Evolutionary conservation across 2,329 filamentous ascomycete genomes (phyloP).

Genomic region (Mycosphaerelloides madeirae): DNA sequence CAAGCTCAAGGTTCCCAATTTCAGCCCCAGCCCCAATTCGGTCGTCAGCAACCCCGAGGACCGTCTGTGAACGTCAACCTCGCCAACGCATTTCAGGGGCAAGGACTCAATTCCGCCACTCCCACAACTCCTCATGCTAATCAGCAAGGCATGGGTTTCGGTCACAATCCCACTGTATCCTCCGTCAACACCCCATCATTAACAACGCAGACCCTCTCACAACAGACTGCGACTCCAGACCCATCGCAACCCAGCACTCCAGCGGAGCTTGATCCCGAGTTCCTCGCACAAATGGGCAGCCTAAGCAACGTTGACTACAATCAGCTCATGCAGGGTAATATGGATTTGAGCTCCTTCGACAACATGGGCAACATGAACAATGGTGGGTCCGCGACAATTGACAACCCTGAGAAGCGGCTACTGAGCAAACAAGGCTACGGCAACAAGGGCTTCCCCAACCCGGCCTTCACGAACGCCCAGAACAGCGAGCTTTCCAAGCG

Average conservation of each 20-base stretch:
- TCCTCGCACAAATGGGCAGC: slow-evolving; percentile 35
- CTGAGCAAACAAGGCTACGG: slow-evolving; percentile 73
- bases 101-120: slow-evolving; percentile 77
- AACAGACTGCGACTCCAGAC: slow-evolving; percentile 57
- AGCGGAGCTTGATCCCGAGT: slow-evolving; percentile 60
- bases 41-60: slow-evolving; percentile 51
- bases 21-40: slow-evolving; percentile 49
- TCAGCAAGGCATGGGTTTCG: slow-evolving; percentile 62
- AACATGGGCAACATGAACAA: slow-evolving; percentile 57
- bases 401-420: slow-evolving; percentile 89
- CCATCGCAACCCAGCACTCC: slow-evolving; percentile 67
- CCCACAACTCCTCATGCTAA: slow-evolving; percentile 77
- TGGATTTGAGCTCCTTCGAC: slow-evolving; percentile 39
- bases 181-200: slow-evolving; percentile 94
- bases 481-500: slow-evolving; percentile 70
- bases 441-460: slow-evolving; percentile 44
- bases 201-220: slow-evolving; percentile 66
- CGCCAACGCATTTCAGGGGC: slow-evolving; percentile 61
- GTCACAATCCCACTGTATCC: slow-evolving; percentile 93
- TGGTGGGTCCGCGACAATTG: slow-evolving; percentile 57
- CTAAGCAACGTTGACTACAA: slow-evolving; percentile 33
- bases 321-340: slow-evolving; percentile 36
- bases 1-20: slow-evolving; percentile 36
- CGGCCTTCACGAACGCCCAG: slow-evolving; percentile 60
- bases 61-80: slow-evolving; percentile 79